A percentile compares a stretch with the other conserved stretches of the same genome.
These are phyloP conservation scores for Corniculantispora saksenae DNA, from an alignment of 2,329 filamentous ascomycete species.

Conservation along the genomic window DNA sequence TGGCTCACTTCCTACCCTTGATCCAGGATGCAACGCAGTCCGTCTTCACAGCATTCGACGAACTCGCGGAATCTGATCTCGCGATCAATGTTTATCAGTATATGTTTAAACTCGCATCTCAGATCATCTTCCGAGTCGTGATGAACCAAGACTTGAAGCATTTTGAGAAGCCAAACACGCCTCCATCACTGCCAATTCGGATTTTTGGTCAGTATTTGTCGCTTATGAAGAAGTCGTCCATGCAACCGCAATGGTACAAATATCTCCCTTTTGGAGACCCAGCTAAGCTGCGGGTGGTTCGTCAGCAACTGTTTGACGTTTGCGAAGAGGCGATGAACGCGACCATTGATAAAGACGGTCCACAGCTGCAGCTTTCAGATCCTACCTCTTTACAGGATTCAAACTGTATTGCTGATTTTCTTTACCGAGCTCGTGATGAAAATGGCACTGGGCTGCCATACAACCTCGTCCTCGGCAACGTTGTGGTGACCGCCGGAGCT, in stretches of 20 bases:
- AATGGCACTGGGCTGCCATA: slow-evolving; percentile 51
- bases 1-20: slow-evolving; percentile 54
- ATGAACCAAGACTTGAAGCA: slow-evolving; percentile 42
- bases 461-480: slow-evolving; percentile 13
- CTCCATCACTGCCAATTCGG: slow-evolving; percentile 47
- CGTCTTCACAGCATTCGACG: slow-evolving; percentile 45
- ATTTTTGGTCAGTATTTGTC: slow-evolving; percentile 47
- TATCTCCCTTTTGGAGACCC: slow-evolving; percentile 55
- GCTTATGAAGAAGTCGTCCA: slow-evolving; percentile 56
- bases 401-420: slow-evolving; percentile 43
- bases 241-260: slow-evolving; percentile 52
- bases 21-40: slow-evolving; percentile 54
- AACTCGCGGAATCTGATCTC: slow-evolving; percentile 44
- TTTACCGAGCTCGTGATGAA: slow-evolving; percentile 48
- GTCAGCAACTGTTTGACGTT: slow-evolving; percentile 43
- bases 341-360: not conserved
- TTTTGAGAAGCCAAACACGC: slow-evolving; percentile 41
- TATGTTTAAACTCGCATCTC: slow-evolving; percentile 44
- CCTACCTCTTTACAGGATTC: not conserved
- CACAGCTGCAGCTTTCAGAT: not conserved
- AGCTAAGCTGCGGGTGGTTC: slow-evolving; percentile 32
- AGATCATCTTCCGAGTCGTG: slow-evolving; percentile 40
- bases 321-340: slow-evolving; percentile 38
- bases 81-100: slow-evolving; percentile 45
- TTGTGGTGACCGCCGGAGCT: slow-evolving; percentile 51